Base-by-base conservation (phyloP, 495 filamentous ascomycete species). In the Penicillium tannophilum region DNA sequence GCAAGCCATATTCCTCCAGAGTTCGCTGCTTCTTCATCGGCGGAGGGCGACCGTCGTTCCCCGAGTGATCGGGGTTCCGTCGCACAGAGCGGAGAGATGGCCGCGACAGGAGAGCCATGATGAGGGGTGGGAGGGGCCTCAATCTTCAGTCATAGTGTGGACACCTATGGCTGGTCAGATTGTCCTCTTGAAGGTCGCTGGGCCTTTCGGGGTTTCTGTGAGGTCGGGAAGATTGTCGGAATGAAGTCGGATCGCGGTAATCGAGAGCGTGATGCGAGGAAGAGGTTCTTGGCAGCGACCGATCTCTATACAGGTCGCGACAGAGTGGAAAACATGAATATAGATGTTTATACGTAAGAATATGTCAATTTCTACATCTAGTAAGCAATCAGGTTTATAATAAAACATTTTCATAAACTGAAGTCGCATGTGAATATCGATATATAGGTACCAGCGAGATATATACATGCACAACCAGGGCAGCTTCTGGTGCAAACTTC, bases 31-130 rank as follows among this genome's bases (percentile, higher is more conserved):
- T 70, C 59, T 76, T 76, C 28, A 68, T 46, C 19, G 69, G 71
- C 55, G 69, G 67, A 9, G 65, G 62, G 45, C 41, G 64, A 55
- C 54, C 47, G 52, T 66, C 63, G 51, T 65, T 52, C 36, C 54
- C 54, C 59, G 50, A 42, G 51, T 60, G 55, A 62, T 60, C 61
- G 49, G 61, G 55, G 33, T 64, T 66, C 55, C 62, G 68, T 73
- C 66, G 71, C 69, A 72, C 59, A 53, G 72, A 67, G 56, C 72
- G 74, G 59, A 74, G 63, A 17, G 72, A 72, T 10, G 73, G 61
- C 64, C 68, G 70, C 62, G 73, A 73, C 62, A 70, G 69, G 59
- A 72, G 63, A 56, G 71, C 69, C 76, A 78, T 79, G 52, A 63
- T 61, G 39, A 28, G 58, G 20, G 24, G 35, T 10, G 39, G 28